Percentiles rank a stretch among this genome's conserved stretches.
Conservation (phyloP, 2,329 filamentous ascomycete species). For the Didymella pinodella region DNA sequence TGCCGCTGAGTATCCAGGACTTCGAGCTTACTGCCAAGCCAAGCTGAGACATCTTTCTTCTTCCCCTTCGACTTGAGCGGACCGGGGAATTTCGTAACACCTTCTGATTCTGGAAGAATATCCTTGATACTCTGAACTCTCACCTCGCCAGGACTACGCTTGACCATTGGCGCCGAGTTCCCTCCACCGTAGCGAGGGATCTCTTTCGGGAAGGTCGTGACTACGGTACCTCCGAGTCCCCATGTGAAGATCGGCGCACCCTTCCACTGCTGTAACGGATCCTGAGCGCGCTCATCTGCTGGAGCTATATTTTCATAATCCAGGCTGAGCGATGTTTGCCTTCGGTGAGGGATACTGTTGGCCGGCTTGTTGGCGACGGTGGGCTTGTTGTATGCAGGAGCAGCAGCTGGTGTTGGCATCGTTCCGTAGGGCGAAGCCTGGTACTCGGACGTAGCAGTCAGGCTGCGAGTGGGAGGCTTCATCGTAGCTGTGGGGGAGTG, state of each 20-base stretch:
- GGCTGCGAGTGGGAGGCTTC: constrained; percentile 54
- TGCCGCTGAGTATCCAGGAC: constrained; percentile 66
- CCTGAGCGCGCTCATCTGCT: constrained; percentile 65
- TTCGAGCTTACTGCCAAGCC: constrained; percentile 81
- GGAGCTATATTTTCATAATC: constrained; percentile 65
- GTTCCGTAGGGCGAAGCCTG: constrained; percentile 63
- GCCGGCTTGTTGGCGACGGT: constrained; percentile 16
- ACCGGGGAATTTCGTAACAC: constrained; percentile 83
- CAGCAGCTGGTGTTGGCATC: constrained; percentile 46
- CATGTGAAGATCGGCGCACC: constrained; percentile 87
- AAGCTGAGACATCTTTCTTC: constrained; percentile 89
- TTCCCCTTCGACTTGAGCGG: constrained; percentile 89
- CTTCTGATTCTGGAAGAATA: constrained; percentile 73
- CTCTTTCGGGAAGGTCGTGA: constrained; percentile 88
- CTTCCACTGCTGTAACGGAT: constrained; percentile 88
- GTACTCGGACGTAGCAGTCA: constrained; percentile 54
- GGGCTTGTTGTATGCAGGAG: constrained; percentile 40
- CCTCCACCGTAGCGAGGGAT: constrained; percentile 85
- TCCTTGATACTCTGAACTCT: constrained; percentile 79
- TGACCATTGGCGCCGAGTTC: constrained; percentile 75
- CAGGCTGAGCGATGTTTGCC: constrained; percentile 52
- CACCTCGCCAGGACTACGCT: constrained; percentile 82
- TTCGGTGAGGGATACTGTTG: constrained; percentile 45
- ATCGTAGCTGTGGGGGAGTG: constrained; percentile 66
- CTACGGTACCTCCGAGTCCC: constrained; percentile 82